Conservation (phyloP, 805 yeast genomes). For the Candida rishiriensis region DNA sequence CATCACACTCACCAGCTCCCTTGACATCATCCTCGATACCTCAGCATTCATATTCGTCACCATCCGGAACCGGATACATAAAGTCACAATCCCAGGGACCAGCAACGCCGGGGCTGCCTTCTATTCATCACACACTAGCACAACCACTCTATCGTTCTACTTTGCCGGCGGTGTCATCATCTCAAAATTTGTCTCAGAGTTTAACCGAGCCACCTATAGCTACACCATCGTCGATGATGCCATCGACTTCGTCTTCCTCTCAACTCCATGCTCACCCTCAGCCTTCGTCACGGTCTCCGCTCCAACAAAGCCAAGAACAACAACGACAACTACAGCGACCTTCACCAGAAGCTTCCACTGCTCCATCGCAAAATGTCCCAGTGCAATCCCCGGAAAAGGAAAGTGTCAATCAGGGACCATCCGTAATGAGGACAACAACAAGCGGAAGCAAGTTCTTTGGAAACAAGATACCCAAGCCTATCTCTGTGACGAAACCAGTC, state of each 20-base stretch:
- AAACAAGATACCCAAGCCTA: conserved; percentile 11
- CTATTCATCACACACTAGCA: conserved; percentile 1
- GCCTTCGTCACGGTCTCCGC: not conserved
- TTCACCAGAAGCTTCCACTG: not conserved
- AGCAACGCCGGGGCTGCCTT: not conserved
- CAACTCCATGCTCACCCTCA: not conserved
- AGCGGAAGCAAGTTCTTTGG: conserved; percentile 14
- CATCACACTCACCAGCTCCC: conserved; percentile 12
- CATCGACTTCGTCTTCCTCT: not conserved
- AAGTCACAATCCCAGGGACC: not conserved
- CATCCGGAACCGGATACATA: not conserved
- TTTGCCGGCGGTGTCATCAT: conserved; percentile 1
- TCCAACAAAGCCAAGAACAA: not conserved
- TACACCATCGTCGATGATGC: not conserved
- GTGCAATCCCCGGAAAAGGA: not conserved
- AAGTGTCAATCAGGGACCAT: conserved; percentile 8
- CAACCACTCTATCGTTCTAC: not conserved
- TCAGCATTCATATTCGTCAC: not conserved
- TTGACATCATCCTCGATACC: not conserved
- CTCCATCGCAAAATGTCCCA: not conserved
- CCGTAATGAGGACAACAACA: conserved; percentile 16
- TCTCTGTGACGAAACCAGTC: conserved; percentile 15
- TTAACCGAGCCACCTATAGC: not conserved
- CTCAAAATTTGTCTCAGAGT: not conserved
- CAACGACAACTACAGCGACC: not conserved